Conservation (phyloP, 2,329 filamentous ascomycete genomes). For the Fusarium devonianum region DNA sequence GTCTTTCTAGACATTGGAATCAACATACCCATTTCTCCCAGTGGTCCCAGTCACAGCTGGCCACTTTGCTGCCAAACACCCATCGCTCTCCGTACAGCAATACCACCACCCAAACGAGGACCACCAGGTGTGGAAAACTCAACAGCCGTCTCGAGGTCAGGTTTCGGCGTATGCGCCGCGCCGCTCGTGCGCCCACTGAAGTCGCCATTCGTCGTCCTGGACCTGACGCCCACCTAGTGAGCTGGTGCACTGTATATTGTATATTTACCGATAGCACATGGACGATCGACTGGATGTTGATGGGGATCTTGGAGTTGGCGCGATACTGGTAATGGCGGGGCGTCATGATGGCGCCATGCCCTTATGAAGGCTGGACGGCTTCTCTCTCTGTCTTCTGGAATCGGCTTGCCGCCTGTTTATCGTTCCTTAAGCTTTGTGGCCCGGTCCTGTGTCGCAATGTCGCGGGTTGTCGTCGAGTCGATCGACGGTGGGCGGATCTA, state of each 20-base stretch:
- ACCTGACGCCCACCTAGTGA: constrained; percentile 54
- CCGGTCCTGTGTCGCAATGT: neutral
- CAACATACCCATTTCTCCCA: constrained; percentile 91
- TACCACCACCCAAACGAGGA: constrained; percentile 76
- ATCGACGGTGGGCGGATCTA: constrained; percentile 27
- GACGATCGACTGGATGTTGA: constrained; percentile 32
- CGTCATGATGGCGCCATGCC: constrained; percentile 46
- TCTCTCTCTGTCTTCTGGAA: neutral
- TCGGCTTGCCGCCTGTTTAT: neutral
- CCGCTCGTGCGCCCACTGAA: constrained; percentile 40
- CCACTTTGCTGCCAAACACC: constrained; percentile 74
- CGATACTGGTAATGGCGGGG: constrained; percentile 32
- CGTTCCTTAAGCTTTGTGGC: constrained; percentile 2
- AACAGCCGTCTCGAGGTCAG: constrained; percentile 60
- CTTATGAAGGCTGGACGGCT: constrained; percentile 5
- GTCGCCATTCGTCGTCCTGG: constrained; percentile 50
- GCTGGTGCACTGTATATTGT: constrained; percentile 40
- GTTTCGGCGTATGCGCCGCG: constrained; percentile 49
- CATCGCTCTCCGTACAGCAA: constrained; percentile 87
- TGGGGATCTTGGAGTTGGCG: constrained; percentile 22
- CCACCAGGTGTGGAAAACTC: constrained; percentile 71
- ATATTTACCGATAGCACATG: constrained; percentile 34
- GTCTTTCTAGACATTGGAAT: neutral
- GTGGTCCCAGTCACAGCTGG: constrained; percentile 78
- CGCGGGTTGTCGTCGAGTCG: constrained; percentile 5